A percentile compares a stretch with the other conserved stretches of the same genome.
These are phyloP conservation scores for Lactuca sativa DNA, from an alignment of 129 eudicot genomes.

Conservation along the genomic window DNA sequence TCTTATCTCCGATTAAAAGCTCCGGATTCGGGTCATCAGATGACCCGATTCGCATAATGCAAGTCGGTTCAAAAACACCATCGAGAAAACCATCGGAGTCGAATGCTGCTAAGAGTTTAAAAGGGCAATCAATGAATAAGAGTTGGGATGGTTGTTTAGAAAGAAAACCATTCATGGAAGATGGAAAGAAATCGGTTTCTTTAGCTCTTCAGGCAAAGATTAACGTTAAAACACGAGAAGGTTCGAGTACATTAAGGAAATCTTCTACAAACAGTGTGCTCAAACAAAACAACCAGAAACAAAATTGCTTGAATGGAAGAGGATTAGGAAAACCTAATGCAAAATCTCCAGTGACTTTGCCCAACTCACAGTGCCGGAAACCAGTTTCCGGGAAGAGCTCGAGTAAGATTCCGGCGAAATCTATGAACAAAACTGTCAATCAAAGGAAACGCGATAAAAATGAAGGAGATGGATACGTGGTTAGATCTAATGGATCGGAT, in stretches of 20 bases:
- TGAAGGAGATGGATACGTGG: conserved; percentile 18
- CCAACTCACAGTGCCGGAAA: conserved; percentile 13
- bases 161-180: conserved; percentile 45
- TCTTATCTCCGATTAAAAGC: conserved; percentile 67
- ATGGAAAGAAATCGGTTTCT: conserved; percentile 62
- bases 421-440: conserved; percentile 29
- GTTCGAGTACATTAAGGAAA: conserved; percentile 46
- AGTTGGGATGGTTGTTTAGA: conserved; percentile 67
- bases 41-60: conserved; percentile 62
- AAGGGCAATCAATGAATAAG: conserved; percentile 67
- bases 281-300: conserved; percentile 85
- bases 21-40: conserved; percentile 44
- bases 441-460: conserved; percentile 41
- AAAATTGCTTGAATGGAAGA: conserved; percentile 46
- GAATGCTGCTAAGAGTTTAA: conserved; percentile 57
- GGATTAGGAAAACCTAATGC: conserved; percentile 45
- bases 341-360: conserved; percentile 32
- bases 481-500: conserved; percentile 58
- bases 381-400: conserved; percentile 39
- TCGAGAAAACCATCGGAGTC: conserved; percentile 50
- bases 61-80: conserved; percentile 62
- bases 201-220: conserved; percentile 91
- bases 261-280: conserved; percentile 52
- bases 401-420: conserved; percentile 27
- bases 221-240: conserved; percentile 83